Conservation (phyloP, 441 rosid genomes). For the Iberis amara region DNA sequence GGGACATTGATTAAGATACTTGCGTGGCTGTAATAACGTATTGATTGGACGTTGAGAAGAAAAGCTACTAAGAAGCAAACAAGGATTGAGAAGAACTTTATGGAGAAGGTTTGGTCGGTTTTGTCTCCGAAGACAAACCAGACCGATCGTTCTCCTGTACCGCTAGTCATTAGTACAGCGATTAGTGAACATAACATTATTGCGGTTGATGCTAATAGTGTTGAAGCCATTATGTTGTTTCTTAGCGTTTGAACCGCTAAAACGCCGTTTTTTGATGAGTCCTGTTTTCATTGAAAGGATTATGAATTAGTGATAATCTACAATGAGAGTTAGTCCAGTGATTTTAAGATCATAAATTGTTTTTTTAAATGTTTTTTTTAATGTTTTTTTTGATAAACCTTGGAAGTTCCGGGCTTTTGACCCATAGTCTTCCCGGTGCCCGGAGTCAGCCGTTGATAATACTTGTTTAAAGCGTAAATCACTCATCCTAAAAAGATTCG, state of each 20-base stretch:
- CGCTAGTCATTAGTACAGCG: conserved; percentile 57
- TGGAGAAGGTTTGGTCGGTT: conserved; percentile 46
- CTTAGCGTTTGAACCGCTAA: conserved; percentile 82
- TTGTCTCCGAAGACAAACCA: conserved; percentile 54
- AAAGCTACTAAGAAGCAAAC: conserved; percentile 76
- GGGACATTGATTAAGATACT: conserved; percentile 87
- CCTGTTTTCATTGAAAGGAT: conserved; percentile 35
- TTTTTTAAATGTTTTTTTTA: too few relatives aligned
- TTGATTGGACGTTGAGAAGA: conserved; percentile 66
- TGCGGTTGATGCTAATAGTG: conserved; percentile 78
- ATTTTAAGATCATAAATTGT: too few relatives aligned
- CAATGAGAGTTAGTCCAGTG: too few relatives aligned
- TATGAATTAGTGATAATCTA: neutral
- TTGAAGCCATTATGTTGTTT: conserved; percentile 95
- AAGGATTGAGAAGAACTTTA: conserved; percentile 73
- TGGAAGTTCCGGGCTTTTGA: too few relatives aligned
- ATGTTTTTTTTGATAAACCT: too few relatives aligned
- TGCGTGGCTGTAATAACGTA: conserved; percentile 86
- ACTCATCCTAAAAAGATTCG: too few relatives aligned
- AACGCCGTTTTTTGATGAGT: conserved; percentile 61
- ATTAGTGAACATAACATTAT: conserved; percentile 79
- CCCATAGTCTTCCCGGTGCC: too few relatives aligned
- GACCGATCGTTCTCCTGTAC: conserved; percentile 28
- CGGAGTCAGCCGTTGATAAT: too few relatives aligned
- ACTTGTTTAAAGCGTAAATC: too few relatives aligned